Evolutionary conservation across 2,329 filamentous ascomycete species (phyloP), one percentile per base, ranked within the genome.

Genomic region (Podosphaera xanthii): DNA sequence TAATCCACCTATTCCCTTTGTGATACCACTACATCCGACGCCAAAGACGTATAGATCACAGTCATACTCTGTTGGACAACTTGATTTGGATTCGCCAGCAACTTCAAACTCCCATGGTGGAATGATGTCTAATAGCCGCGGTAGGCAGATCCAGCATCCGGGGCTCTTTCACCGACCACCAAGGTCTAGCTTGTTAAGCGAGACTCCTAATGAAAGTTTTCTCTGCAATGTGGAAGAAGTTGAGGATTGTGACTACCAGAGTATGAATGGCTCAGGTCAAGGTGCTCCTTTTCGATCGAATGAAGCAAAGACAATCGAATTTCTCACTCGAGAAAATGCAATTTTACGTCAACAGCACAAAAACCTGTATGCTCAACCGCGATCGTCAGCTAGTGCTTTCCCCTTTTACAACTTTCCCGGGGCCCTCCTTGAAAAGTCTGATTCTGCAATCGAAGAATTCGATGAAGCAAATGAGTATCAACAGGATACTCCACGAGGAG

Each of bases 11-110:
- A 86, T 94, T 59, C 87, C 88, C 0, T 94, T 94, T 67, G 79
- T 86, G 5, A 94, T 94, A 64, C 89, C 89, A 3, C 76, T 94
- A 30, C 87, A 94, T 63, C 89, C 91, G 0, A 92, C 87, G 0
- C 87, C 87, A 1, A 97, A 97, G 71, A 89, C 87, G 0, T 92
- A 94, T 66, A 83, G 92, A 50, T 98, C 92, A 4, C 88, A 96
- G 70, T 97, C 92, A 3, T 97, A 97, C 71, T 97, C 91, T 0
- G 91, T 94, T 55, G 90, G 90, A 3, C 90, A 96, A 69, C 75
- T 89, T 61, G 89, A 95, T 58, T 78, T 83, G 0, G 86, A 91
- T 60, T 72, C 64, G 2, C 63, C 64, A 42, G 64, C 63, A 31
- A 61, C 65, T 4, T 59, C 62, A 35, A 62, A 60, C 58, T 61